Evolutionary conservation across 148 eudicot genomes (phyloP), one percentile per base, ranked within the genome.

Genomic region (Rhododendron mucronatum): DNA sequence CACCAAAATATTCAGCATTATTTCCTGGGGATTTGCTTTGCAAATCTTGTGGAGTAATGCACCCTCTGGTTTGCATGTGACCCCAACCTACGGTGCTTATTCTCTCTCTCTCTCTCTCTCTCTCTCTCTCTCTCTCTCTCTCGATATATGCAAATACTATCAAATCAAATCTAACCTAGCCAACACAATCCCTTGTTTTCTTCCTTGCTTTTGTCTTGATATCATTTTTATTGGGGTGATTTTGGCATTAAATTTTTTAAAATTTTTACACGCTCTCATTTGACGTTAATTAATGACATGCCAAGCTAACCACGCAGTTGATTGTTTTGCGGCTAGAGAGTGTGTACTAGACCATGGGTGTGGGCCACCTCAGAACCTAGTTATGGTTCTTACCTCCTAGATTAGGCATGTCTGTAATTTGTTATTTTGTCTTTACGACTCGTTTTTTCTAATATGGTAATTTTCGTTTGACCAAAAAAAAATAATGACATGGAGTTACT

Each of bases 81-180:
- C 16, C 83, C 90, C 91, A 89, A 91, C 92, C 41, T 86, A 91
- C 83, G 47, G 85, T 91, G 90, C 90, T 89, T 89, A 84, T 75
- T 80, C 57, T 28, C 51, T 80, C 81, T 86, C 61, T 80, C 84
- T 85, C 86, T 81, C 80, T 88, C 37, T 80, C 20, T 74, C 73
- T 80, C 69, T 81, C 82, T 84, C 81, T 86, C 80, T 88, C 37
- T 80, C 18, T 74, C 73, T 80, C 69, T 81, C 82, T 84, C 75
- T 86, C 50, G 2, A 80, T 15, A 18, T 57, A 48, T 65, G 79
- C 73, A 85, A 73, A 65, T 74, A 55, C 48, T 18, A 45, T 75
- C 37, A 74, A 85, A 88, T 88, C 85, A 74, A 85, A 88, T 88
- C 85, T 50, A 71, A 80, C 71, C 53, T 53, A 55, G 23, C 82